Evolutionary conservation across 805 yeast species (phyloP).

Genomic region (Candida qinlingensis): DNA sequence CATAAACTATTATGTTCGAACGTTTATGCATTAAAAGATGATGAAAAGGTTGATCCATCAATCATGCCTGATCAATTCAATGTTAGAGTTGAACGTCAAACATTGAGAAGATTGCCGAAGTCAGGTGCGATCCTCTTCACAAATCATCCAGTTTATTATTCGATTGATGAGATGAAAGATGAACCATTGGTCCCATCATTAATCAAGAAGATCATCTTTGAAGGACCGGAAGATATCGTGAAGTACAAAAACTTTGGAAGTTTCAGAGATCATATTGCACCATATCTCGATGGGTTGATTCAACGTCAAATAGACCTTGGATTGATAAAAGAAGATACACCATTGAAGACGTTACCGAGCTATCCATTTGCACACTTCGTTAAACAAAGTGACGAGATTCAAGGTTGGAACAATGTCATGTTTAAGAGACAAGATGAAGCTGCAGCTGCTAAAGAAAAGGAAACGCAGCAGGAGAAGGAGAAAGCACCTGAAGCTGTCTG

Average conservation of each 20-base stretch:
- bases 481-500: constrained; percentile 2
- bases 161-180: constrained; percentile 76
- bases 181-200: constrained; percentile 71
- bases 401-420: constrained; percentile 37
- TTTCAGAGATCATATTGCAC: constrained; percentile 53
- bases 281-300: constrained; percentile 52
- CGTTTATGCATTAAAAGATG: constrained; percentile 44
- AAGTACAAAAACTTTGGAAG: constrained; percentile 58
- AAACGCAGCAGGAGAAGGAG: neutral
- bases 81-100: constrained; percentile 70
- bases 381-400: constrained; percentile 30
- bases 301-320: constrained; percentile 55
- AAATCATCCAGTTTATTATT: constrained; percentile 73
- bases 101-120: constrained; percentile 61
- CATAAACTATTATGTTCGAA: constrained; percentile 52
- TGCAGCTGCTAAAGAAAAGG: constrained; percentile 13
- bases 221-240: constrained; percentile 61
- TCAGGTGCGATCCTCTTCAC: constrained; percentile 64
- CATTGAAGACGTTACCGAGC: constrained; percentile 50
- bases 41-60: constrained; percentile 41
- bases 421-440: constrained; percentile 22
- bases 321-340: constrained; percentile 48
- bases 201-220: constrained; percentile 53
- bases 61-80: constrained; percentile 48
- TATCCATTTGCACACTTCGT: constrained; percentile 62